Percentiles rank a stretch among this genome's conserved stretches.
phyloP scores from a whole-genome alignment of 2,329 filamentous ascomycete genomes.

The Alternaria ventricosa region DNA sequence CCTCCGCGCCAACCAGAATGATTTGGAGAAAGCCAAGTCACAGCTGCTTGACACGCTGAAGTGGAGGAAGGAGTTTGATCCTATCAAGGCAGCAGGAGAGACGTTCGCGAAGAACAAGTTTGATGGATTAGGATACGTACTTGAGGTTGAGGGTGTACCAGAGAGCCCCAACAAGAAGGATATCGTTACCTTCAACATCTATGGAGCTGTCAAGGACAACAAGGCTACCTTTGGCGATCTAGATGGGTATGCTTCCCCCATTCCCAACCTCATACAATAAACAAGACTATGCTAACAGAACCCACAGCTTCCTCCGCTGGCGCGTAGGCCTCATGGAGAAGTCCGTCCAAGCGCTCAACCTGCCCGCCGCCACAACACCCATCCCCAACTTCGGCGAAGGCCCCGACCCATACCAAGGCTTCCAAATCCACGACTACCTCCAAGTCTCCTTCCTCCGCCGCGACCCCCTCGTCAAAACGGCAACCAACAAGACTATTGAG shows the following conservation, averaged over 20 bases:
- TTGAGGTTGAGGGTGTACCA: constrained; percentile 66
- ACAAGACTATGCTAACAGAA: background rate
- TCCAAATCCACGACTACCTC: constrained; percentile 93
- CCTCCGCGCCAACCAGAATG: constrained; percentile 84
- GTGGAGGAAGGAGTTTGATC: constrained; percentile 82
- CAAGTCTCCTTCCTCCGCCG: constrained; percentile 85
- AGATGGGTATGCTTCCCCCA: constrained; percentile 66
- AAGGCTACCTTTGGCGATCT: constrained; percentile 81
- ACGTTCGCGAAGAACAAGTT: constrained; percentile 74
- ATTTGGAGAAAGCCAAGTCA: constrained; percentile 73
- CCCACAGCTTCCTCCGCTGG: constrained; percentile 83
- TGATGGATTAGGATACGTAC: constrained; percentile 79
- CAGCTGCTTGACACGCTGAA: constrained; percentile 81
- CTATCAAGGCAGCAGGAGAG: constrained; percentile 67
- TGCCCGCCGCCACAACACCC: constrained; percentile 70
- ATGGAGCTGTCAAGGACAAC: constrained; percentile 83
- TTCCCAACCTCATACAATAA: background rate
- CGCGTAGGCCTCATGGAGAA: constrained; percentile 90
- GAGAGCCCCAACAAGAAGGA: constrained; percentile 63
- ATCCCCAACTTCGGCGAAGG: constrained; percentile 72
- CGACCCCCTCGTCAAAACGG: constrained; percentile 76
- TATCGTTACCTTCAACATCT: constrained; percentile 91
- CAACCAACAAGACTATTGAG: constrained; percentile 80
- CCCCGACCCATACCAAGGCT: constrained; percentile 84
- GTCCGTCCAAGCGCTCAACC: constrained; percentile 74